Base-by-base conservation (phyloP, 805 yeast species). In the Scheffersomyces spartinae region DNA sequence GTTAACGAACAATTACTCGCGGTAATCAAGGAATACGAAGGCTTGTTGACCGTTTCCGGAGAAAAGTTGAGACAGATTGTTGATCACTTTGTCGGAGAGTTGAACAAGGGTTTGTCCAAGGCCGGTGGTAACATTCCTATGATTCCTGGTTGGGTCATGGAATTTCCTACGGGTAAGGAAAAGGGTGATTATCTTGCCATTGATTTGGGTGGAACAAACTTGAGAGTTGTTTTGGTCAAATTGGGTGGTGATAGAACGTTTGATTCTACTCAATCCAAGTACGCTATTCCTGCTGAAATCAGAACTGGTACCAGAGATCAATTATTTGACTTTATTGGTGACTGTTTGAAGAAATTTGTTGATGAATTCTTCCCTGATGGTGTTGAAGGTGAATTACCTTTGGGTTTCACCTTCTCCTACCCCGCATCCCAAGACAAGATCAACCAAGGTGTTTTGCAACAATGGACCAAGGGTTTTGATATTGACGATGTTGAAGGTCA, bases 391-490 rank as follows among this genome's bases (percentile, higher is more conserved):
- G 61, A 70, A 23, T 55, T 81, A 32, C 86, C 93, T 28, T 67
- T 88, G 45, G 97, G 98, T 25, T 88, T 88, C 71, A 88, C 97
- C 19, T 88, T 88, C 63, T 78, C 93, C 9, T 88, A 77, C 63
- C 96, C 97, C 12, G 80, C 82, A 21, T 62, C 79, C 21, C 98
- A 88, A 59, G 52, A 61, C 39, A 79, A 80, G 33, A 83, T 88
- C 52, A 79, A 83, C 63, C 64, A 69, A 40, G 98, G 97, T 53
- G 49, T 79, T 29, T 69, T 88, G 48, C 95, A 84, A 65, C 71
- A 88, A 55, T 88, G 97, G 97, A 88, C 97, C 35, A 88, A 88
- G 63, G 98, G 97, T 38, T 88, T 82, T 58, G 95, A 88, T 54
- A 84, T 88, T 41, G 79, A 71, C 32, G 83, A 78, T 32, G 95